A percentile compares a stretch with the other conserved stretches of the same genome.
These are phyloP conservation scores for Yarrowia sp. DNA, from an alignment of 805 yeast genomes.

Conservation along the genomic window DNA sequence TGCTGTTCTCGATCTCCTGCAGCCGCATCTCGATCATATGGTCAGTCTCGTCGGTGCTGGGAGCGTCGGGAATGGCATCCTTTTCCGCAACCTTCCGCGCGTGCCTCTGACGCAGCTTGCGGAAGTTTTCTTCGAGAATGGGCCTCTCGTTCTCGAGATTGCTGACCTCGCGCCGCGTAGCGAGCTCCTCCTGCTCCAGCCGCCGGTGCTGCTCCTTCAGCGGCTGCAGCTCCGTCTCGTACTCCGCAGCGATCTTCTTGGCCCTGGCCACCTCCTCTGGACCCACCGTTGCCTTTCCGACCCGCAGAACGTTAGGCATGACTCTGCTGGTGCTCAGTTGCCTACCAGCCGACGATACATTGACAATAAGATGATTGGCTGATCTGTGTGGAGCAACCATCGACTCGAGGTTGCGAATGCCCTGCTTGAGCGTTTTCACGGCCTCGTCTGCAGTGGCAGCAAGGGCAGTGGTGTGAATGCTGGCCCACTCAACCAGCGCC, in stretches of 20 bases:
- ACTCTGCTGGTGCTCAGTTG: too few species aligned
- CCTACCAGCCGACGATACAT: too few species aligned
- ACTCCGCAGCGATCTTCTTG: neutral
- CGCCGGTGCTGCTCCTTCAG: neutral
- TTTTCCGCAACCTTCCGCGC: neutral
- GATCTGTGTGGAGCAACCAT: neutral
- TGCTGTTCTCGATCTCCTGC: neutral
- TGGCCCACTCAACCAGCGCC: neutral
- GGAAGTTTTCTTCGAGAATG: neutral
- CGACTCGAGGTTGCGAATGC: neutral
- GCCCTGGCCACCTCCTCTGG: neutral
- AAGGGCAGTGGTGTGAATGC: neutral
- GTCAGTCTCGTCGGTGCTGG: slow-evolving; percentile 6
- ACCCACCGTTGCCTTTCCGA: neutral
- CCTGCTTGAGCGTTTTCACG: neutral
- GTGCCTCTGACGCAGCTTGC: too few species aligned
- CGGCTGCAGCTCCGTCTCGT: neutral
- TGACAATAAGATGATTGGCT: neutral
- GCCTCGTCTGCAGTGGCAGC: neutral
- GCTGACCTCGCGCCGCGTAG: neutral
- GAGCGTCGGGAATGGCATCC: slow-evolving; percentile 4
- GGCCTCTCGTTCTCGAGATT: neutral
- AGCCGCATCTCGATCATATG: neutral
- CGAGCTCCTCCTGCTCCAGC: neutral
- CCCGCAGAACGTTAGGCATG: neutral